These are phyloP conservation scores for Xenosphaeropsis pyriputrescens DNA, from an alignment of 2,329 filamentous ascomycete genomes.

Conservation along the genomic window DNA sequence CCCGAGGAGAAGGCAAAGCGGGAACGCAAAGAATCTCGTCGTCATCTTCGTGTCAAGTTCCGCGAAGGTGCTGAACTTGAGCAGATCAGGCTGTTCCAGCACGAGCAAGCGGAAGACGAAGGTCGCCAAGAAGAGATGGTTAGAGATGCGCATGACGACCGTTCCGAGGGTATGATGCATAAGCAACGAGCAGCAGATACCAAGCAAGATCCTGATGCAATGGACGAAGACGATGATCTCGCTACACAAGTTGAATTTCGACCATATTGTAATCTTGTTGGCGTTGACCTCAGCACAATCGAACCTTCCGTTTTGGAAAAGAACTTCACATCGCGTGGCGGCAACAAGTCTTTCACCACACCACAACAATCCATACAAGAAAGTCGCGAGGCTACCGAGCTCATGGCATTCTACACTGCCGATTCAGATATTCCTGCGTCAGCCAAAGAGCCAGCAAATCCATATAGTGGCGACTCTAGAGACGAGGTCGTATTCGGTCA, in stretches of 20 bases:
- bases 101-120: slow-evolving; percentile 56
- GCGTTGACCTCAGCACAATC: slow-evolving; percentile 25
- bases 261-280: slow-evolving; percentile 33
- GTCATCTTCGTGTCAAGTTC: slow-evolving; percentile 57
- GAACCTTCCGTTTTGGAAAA: slow-evolving; percentile 23
- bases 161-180: slow-evolving; percentile 56
- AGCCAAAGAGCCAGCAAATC: slow-evolving; percentile 15
- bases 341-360: slow-evolving; percentile 32
- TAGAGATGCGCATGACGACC: slow-evolving; percentile 58
- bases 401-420: slow-evolving; percentile 32
- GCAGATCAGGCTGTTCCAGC: slow-evolving; percentile 54
- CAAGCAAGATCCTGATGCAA: slow-evolving; percentile 41
- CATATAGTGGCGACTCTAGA: slow-evolving; percentile 3
- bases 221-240: slow-evolving; percentile 25
- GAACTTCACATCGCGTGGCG: slow-evolving; percentile 39
- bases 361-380: slow-evolving; percentile 39
- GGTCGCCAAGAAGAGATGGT: slow-evolving; percentile 54
- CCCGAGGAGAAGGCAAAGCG: slow-evolving; percentile 52
- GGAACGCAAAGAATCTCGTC: slow-evolving; percentile 56
- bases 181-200: slow-evolving; percentile 34
- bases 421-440: slow-evolving; percentile 17
- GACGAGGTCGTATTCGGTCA: slow-evolving; percentile 5
- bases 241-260: slow-evolving; percentile 28
- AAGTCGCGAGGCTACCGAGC: slow-evolving; percentile 40
- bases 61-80: slow-evolving; percentile 53